phyloP scores from a whole-genome alignment of 352 stramenopile species.

The Globisporangium paddicum region DNA sequence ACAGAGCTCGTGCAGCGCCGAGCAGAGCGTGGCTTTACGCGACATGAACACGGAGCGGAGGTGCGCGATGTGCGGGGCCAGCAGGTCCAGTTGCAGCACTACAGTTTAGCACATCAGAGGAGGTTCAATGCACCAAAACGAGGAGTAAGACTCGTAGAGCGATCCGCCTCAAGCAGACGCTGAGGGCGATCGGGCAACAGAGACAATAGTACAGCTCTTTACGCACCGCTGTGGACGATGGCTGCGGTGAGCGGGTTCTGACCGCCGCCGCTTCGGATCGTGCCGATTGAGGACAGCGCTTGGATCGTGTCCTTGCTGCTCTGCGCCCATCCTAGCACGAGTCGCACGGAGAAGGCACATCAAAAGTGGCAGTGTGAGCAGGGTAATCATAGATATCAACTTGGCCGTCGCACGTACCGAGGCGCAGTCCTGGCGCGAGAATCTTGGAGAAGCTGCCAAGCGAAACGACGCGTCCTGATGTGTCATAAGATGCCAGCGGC shows the following conservation, averaged over 20 bases:
- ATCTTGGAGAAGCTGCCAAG: slow-evolving; percentile 96
- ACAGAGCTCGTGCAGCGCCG: slow-evolving; percentile 35
- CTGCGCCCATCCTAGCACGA: slow-evolving; percentile 46
- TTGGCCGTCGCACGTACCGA: slow-evolving; percentile 72
- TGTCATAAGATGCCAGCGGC: slow-evolving; percentile 66
- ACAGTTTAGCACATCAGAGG: neutral
- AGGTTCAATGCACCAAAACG: slow-evolving; percentile 15
- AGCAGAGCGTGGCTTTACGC: slow-evolving; percentile 47
- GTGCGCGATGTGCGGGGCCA: slow-evolving; percentile 42
- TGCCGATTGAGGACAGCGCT: slow-evolving; percentile 56
- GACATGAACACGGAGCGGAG: slow-evolving; percentile 36
- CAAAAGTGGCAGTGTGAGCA: too few relatives aligned
- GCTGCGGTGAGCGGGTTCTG: slow-evolving; percentile 88
- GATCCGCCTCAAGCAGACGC: neutral
- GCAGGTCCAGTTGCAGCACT: slow-evolving; percentile 57
- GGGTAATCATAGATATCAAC: too few relatives aligned
- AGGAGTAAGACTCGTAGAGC: slow-evolving; percentile 18
- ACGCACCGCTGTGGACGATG: slow-evolving; percentile 60
- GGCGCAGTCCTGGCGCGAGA: slow-evolving; percentile 83
- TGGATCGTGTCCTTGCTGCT: slow-evolving; percentile 56
- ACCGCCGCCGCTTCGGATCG: slow-evolving; percentile 86
- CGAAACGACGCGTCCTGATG: slow-evolving; percentile 65
- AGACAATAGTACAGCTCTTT: neutral
- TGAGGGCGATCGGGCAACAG: slow-evolving; percentile 2
- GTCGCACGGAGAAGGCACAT: too few relatives aligned